Base-by-base conservation (phyloP, 1,284 basidiomycete species). In the Trichosporon sp. region DNA sequence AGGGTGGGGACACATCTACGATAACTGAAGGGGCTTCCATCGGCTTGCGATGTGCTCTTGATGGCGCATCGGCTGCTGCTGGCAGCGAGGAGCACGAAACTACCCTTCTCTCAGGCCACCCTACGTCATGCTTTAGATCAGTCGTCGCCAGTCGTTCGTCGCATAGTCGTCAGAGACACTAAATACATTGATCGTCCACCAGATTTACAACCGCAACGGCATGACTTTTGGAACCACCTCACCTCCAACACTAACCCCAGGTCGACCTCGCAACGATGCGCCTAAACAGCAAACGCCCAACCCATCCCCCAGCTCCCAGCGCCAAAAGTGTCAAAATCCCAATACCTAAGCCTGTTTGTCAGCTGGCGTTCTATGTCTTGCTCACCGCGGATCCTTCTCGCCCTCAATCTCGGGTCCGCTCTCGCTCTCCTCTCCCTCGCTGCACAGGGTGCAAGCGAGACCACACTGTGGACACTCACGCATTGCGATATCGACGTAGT, bases 241-340 rank as follows among this genome's bases (percentile, higher is more conserved):
- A 14, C 14, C 33, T 34, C 33, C 36, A n/a, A 25, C 8, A 4
- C 25, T 54, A 54, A 16, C 25, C 49, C 25, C 49, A n/a, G 16
- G 49, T 29, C 25, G 49, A 54, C 49, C 14, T 29, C 27, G 27
- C 11, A 6, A 54, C 16, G 6, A 10, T 16, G 25, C 49, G 49
- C 49, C 27, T 54, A 29, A 54, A 29, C 49, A 54, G 49, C 27
- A 54, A 29, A 54, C 27, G 49, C 25, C 49, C 49, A 29, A 54
- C 49, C 49, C 49, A 54, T 54, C 49, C 49, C 25, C 49, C 49
- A 54, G 49, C 49, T 54, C 49, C 49, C 49, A 54, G 49, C 49
- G 49, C 49, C 49, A 54, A n/a, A 13, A 54, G 8, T 9, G 49
- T 54, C 49, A 54, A 31, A 29, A 54, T 29, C 25, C 49, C 49